Base-by-base conservation (phyloP, 1,139 yeast genomes). In the Debaryomycetaceae sp. region DNA sequence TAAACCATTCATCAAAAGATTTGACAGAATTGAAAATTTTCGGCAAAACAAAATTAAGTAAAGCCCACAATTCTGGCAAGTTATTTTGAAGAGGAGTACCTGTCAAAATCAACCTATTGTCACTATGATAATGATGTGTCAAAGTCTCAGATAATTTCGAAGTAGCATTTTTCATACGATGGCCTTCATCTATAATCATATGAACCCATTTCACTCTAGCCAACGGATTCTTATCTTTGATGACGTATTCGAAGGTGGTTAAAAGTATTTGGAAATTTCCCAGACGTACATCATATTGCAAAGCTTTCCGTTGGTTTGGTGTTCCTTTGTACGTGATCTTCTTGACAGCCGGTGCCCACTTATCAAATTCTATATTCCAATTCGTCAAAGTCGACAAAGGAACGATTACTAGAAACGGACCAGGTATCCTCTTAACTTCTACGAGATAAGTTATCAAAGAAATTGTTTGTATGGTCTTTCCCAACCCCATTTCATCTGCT, bases 401-500 rank as follows among this genome's bases (percentile, higher is more conserved):
- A 34, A 87, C 96, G 62, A 87, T 83, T 17, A 87, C 89, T 56
- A 87, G 73, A 56, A 84, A 85, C 22, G 89, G 90, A 14, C 89
- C 90, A 39, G 72, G 69, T 37, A 81, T 78, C 47, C 80, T 75
- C 55, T 87, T 91, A 93, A 68, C 87, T 53, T 87, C 85, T 58
- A 88, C 87, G 55, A 93, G 73, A 58, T 87, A 84, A 1, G 98
- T 90, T 60, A 93, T 68, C 59, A 93, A 91, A n/a, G 97, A 79
- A 65, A 93, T 90, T 27, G 93, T 96, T 66, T 93, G 98, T 63
- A 96, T 87, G 0, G 98, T 93, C 62, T 93, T 93, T 46, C 99
- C 99, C 42, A 93, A 72, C 9, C 98, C 98, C 98, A 91, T 90
- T 64, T 93, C 99, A 66, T 93, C 98, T 6, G 98, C 98, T 48